Percentiles rank a stretch among this genome's conserved stretches.
Evolutionary conservation across 2,329 filamentous ascomycete genomes (phyloP).

Genomic region (Alternaria angustiovoidea): DNA sequence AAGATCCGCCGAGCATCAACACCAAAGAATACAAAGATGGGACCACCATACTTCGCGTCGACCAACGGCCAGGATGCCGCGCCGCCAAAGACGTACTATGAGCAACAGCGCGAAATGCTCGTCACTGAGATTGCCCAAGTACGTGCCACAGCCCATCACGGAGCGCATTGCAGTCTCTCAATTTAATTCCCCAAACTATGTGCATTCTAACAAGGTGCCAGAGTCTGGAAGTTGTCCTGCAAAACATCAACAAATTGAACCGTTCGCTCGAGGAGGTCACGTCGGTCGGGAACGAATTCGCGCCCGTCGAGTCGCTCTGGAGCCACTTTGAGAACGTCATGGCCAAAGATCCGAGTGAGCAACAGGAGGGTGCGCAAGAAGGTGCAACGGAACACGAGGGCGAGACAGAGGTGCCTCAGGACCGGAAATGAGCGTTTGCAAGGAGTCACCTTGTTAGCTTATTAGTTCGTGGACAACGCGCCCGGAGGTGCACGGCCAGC

Average conservation of each 20-base stretch:
- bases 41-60: conserved; percentile 28
- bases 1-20: conserved; percentile 1
- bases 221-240: conserved; percentile 86
- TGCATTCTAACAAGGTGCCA: conserved; percentile 33
- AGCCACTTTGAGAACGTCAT: conserved; percentile 97
- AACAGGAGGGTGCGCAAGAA: conserved; percentile 30
- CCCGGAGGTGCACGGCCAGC: conserved; percentile 5
- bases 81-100: conserved; percentile 66
- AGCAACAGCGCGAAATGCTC: conserved; percentile 76
- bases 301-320: conserved; percentile 96
- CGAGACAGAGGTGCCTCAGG: conserved; percentile 30
- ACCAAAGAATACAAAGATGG: conserved; percentile 24
- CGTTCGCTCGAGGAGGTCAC: conserved; percentile 90
- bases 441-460: not conserved
- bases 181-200: conserved; percentile 3
- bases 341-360: conserved; percentile 70
- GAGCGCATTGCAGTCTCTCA: conserved; percentile 47
- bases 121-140: conserved; percentile 78
- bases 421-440: conserved; percentile 25
- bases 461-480: not conserved
- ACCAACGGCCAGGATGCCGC: conserved; percentile 27
- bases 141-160: conserved; percentile 11
- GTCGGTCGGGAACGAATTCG: conserved; percentile 94
- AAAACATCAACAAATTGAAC: conserved; percentile 96
- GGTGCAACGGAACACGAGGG: conserved; percentile 35